Conservation (phyloP, 202 grass and related monocot species). For the Bolboschoenoplectus hybrid region DNA sequence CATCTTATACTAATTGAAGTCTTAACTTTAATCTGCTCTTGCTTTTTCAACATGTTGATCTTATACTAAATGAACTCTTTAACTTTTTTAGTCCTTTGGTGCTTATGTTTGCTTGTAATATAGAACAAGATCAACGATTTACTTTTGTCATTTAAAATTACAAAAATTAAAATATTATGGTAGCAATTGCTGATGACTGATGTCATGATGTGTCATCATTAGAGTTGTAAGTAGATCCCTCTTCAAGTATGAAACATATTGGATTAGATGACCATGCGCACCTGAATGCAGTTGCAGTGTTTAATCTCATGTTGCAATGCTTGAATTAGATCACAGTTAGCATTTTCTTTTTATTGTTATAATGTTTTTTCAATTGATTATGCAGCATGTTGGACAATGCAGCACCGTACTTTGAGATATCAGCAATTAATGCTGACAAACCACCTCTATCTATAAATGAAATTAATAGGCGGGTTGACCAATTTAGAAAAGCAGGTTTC, state of each 20-base stretch:
- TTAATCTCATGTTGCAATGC: slow-evolving; percentile 2
- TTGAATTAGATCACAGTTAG: neutral
- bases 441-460: slow-evolving; percentile 73
- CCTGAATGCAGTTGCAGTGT: neutral
- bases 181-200: neutral
- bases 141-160: neutral
- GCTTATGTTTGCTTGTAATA: neutral
- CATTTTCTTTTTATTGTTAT: slow-evolving; percentile 15
- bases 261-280: neutral
- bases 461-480: slow-evolving; percentile 79
- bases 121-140: neutral
- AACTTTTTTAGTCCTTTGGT: neutral
- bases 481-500: slow-evolving; percentile 84
- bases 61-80: neutral
- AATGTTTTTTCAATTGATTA: slow-evolving; percentile 25
- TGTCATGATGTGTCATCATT: neutral
- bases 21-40: neutral
- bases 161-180: neutral
- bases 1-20: neutral
- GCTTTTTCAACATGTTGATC: neutral
- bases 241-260: neutral
- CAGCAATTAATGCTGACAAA: slow-evolving; percentile 93
- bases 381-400: slow-evolving; percentile 80
- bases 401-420: slow-evolving; percentile 90
- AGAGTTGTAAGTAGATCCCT: neutral